Conservation (phyloP, 1,284 basidiomycete genomes). For the Puccinia horiana region DNA sequence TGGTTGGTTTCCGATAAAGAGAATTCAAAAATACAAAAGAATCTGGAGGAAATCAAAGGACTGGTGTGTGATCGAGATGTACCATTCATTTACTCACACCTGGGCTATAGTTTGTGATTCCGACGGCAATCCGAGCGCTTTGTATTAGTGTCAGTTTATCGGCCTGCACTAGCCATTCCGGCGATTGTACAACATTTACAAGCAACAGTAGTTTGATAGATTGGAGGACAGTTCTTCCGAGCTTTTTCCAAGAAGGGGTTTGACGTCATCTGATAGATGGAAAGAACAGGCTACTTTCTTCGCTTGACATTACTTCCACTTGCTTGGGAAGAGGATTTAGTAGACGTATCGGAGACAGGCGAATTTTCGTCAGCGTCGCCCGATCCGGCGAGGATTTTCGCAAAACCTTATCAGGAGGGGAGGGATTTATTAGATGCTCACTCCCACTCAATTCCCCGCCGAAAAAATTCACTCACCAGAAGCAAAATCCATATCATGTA, state of each 20-base stretch:
- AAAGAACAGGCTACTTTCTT: constrained; percentile 10
- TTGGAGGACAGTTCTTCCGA: neutral
- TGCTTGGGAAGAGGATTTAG: neutral
- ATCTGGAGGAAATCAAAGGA: too few relatives aligned
- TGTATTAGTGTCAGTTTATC: too few relatives aligned
- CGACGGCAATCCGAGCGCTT: too few relatives aligned
- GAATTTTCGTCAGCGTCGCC: neutral
- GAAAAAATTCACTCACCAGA: neutral
- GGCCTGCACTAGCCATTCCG: too few relatives aligned
- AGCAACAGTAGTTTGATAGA: neutral
- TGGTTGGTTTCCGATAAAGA: too few relatives aligned
- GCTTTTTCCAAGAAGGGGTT: neutral
- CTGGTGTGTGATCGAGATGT: too few relatives aligned
- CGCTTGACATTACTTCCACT: constrained; percentile 20
- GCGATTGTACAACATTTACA: too few relatives aligned
- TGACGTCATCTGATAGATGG: neutral
- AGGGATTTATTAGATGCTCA: neutral
- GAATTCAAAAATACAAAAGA: too few relatives aligned
- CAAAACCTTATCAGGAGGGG: neutral
- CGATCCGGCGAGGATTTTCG: constrained; percentile 26
- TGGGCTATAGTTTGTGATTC: too few relatives aligned
- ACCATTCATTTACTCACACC: too few relatives aligned
- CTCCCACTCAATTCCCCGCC: neutral
- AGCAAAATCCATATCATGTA: constrained; percentile 26
- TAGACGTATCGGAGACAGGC: neutral